Evolutionary conservation across 441 rosid genomes (phyloP).

Genomic region (Pelargonium fulgidum): DNA sequence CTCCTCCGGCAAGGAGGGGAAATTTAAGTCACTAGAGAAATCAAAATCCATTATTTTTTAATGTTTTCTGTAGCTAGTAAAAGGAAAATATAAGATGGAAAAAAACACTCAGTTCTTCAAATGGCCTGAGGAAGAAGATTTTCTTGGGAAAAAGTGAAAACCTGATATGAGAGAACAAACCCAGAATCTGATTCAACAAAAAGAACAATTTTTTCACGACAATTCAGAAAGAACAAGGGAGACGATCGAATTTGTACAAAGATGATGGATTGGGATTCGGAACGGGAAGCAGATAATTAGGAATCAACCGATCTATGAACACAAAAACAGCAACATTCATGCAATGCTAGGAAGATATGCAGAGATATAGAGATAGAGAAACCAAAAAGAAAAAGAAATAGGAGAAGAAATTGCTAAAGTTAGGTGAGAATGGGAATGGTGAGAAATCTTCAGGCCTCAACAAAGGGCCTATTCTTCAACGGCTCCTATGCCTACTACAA

Average conservation of each 20-base stretch:
- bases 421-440: not conserved
- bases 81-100: too few species aligned
- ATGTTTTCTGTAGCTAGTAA: too few species aligned
- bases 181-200: not conserved
- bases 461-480: too few species aligned
- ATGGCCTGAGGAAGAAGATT: too few species aligned
- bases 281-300: too few species aligned
- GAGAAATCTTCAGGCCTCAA: too few species aligned
- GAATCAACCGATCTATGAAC: not conserved
- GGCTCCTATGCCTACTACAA: too few species aligned
- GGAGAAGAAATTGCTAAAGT: not conserved
- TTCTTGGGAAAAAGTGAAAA: not conserved
- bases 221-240: not conserved
- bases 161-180: not conserved
- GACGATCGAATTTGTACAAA: not conserved
- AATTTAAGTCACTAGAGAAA: not conserved
- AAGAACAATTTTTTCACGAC: not conserved
- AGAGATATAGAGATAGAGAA: not conserved
- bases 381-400: not conserved
- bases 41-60: not conserved
- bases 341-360: not conserved
- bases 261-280: not conserved
- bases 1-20: not conserved
- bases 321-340: not conserved
- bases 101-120: too few species aligned